Conservation (phyloP, 306 rosid genomes). For the Sicyos edulis region DNA sequence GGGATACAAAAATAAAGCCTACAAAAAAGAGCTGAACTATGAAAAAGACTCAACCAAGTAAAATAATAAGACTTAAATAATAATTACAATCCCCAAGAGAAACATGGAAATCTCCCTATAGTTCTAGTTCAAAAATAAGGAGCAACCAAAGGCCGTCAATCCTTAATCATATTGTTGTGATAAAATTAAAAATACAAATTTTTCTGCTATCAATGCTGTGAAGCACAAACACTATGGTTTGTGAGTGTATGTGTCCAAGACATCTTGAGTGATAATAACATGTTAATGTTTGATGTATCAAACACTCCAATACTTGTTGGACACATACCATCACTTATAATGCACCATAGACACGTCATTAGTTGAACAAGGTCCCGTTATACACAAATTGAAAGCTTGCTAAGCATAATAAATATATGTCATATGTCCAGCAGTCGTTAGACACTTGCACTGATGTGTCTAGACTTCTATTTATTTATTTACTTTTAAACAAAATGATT, state of each 20-base stretch:
- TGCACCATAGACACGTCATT: background rate
- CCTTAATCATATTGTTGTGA: slow-evolving; percentile 4
- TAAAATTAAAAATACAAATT: background rate
- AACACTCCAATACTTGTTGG: background rate
- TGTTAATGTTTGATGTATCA: background rate
- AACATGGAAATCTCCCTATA: background rate
- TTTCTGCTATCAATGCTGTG: background rate
- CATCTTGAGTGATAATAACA: background rate
- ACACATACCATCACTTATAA: background rate
- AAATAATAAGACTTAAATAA: background rate
- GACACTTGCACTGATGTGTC: background rate
- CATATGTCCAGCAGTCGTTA: background rate
- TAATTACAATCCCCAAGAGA: background rate
- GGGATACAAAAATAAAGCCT: background rate
- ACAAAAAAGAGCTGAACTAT: background rate
- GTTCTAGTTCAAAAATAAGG: slow-evolving; percentile 3
- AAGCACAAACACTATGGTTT: background rate
- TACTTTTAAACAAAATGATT: background rate
- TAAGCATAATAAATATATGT: background rate
- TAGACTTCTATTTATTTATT: background rate
- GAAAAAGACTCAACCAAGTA: background rate
- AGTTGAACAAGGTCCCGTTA: background rate
- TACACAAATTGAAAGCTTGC: background rate
- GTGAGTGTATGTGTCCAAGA: background rate
- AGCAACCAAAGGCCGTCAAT: background rate